These are phyloP conservation scores for Pichia nakasei DNA, from an alignment of 805 yeast genomes.

Conservation along the genomic window DNA sequence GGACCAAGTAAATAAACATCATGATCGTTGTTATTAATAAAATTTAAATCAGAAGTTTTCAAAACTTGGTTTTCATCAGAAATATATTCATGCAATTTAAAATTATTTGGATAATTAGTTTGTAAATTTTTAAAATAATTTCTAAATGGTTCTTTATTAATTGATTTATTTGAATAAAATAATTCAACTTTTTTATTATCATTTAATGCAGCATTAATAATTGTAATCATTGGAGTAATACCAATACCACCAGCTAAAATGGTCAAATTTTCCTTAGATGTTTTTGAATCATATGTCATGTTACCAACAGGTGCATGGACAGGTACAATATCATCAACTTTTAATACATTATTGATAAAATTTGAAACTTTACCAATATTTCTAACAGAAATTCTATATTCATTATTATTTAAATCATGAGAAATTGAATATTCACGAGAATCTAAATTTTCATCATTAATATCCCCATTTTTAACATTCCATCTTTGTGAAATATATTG, in stretches of 20 bases:
- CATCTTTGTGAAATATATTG: slow-evolving; percentile 36
- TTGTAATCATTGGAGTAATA: slow-evolving; percentile 53
- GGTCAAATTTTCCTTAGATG: slow-evolving; percentile 25
- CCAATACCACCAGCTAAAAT: slow-evolving; percentile 60
- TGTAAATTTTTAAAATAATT: slow-evolving; percentile 6
- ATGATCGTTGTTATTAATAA: slow-evolving; percentile 11
- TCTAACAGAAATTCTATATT: slow-evolving; percentile 53
- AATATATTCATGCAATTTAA: slow-evolving; percentile 1
- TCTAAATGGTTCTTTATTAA: slow-evolving; percentile 11
- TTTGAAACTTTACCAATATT: slow-evolving; percentile 45
- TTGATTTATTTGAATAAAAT: slow-evolving; percentile 26
- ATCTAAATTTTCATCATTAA: slow-evolving; percentile 28
- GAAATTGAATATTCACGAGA: slow-evolving; percentile 57
- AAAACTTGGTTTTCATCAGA: slow-evolving; percentile 12
- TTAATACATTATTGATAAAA: slow-evolving; percentile 37
- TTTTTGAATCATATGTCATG: slow-evolving; percentile 27
- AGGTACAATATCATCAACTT: slow-evolving; percentile 39
- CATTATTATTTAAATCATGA: slow-evolving; percentile 25
- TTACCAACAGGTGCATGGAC: slow-evolving; percentile 56
- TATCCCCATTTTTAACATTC: slow-evolving; percentile 27
- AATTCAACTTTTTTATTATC: slow-evolving; percentile 28
- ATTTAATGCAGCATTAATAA: slow-evolving; percentile 33
- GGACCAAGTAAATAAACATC: slow-evolving; percentile 32
- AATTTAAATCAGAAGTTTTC: slow-evolving; percentile 17
- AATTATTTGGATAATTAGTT: slow-evolving; percentile 3